These are phyloP conservation scores for Suillus discolor DNA, from an alignment of 768 basidiomycete species.

Conservation along the genomic window DNA sequence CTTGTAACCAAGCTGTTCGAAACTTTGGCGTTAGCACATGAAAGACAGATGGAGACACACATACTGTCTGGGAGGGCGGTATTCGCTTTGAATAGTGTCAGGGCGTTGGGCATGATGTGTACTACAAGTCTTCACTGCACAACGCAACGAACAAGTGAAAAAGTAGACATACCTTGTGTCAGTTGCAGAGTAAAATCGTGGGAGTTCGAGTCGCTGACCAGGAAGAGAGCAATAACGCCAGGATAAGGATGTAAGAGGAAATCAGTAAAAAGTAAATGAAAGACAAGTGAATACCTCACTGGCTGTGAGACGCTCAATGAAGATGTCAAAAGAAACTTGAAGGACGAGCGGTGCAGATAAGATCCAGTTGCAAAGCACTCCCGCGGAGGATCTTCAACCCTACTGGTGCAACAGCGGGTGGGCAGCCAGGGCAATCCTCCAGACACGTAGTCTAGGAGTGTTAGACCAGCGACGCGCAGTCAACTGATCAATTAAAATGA, in stretches of 20 bases:
- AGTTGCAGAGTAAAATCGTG: not conserved
- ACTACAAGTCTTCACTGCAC: not conserved
- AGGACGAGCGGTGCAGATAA: not conserved
- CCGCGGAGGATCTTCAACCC: not conserved
- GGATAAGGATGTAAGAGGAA: not conserved
- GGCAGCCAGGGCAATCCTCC: not conserved
- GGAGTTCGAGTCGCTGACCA: not conserved
- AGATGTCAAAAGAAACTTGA: not conserved
- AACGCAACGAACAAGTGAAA: not conserved
- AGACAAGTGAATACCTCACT: not conserved
- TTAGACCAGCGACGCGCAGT: not conserved
- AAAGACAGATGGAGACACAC: not conserved
- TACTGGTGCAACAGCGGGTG: not conserved
- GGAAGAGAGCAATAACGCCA: not conserved
- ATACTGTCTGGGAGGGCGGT: not conserved
- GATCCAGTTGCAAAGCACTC: not conserved
- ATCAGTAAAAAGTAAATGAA: constrained; percentile 1
- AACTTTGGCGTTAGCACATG: not conserved
- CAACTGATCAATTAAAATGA: not conserved
- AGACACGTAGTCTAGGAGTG: not conserved
- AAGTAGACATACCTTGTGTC: not conserved
- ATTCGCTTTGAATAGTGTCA: not conserved
- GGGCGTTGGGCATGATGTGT: constrained; percentile 4
- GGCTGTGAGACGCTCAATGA: not conserved
- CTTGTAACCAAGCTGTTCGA: not conserved